Evolutionary conservation across 805 yeast species (phyloP).

Genomic region (Candida incommunis): DNA sequence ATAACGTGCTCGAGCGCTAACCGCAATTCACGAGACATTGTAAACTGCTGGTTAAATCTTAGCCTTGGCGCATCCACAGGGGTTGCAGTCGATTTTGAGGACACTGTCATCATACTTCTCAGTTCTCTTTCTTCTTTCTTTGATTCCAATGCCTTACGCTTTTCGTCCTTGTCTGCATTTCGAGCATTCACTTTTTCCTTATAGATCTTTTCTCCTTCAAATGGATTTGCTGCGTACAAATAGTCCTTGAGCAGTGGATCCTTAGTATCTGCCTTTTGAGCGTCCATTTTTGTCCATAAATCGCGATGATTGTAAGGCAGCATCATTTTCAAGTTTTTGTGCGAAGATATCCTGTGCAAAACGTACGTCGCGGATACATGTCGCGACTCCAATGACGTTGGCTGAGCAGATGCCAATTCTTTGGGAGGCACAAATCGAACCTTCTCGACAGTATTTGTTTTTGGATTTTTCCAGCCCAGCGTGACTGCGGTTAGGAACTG

Average conservation of each 20-base stretch:
- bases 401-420: slow-evolving; percentile 46
- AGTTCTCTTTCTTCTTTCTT: slow-evolving; percentile 5
- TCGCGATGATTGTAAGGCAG: slow-evolving; percentile 71
- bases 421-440: slow-evolving; percentile 40
- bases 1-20: slow-evolving; percentile 48
- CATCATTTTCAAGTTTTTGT: slow-evolving; percentile 75
- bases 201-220: slow-evolving; percentile 48
- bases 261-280: slow-evolving; percentile 35
- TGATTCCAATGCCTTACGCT: slow-evolving; percentile 3
- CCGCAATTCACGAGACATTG: slow-evolving; percentile 51
- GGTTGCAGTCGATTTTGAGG: background rate
- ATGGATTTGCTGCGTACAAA: slow-evolving; percentile 62
- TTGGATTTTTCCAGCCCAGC: slow-evolving; percentile 65
- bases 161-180: slow-evolving; percentile 26
- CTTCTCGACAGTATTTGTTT: slow-evolving; percentile 51
- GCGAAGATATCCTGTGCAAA: slow-evolving; percentile 61
- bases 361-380: slow-evolving; percentile 86
- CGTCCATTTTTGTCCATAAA: slow-evolving; percentile 64
- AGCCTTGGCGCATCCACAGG: background rate
- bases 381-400: slow-evolving; percentile 78
- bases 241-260: slow-evolving; percentile 35
- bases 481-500: slow-evolving; percentile 57
- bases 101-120: slow-evolving; percentile 7
- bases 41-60: slow-evolving; percentile 2
- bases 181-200: slow-evolving; percentile 19